Base-by-base conservation (phyloP, 2,329 filamentous ascomycete genomes). In the Talaromyces sp. region DNA sequence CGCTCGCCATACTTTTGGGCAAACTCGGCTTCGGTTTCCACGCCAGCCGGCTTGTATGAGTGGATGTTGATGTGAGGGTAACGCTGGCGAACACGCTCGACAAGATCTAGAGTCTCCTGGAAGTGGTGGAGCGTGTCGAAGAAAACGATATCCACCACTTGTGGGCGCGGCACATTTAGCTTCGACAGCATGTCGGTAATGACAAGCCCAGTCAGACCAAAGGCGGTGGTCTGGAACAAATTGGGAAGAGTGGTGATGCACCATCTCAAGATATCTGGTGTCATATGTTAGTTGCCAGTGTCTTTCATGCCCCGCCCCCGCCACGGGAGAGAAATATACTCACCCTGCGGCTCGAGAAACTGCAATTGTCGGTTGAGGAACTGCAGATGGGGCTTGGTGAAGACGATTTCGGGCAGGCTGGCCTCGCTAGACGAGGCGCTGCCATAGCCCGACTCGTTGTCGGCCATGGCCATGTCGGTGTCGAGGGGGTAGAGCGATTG, bases 311-410 rank as follows among this genome's bases (percentile, higher is more conserved):
- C 62, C 62, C 57, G 57, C 56, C 56, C 43, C 29, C 54, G 32
- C 26, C 9, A 52, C 14, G 24, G 59, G 55, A 54, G 43, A 61
- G 51, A 54, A 43, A 27, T 53, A 26, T 56, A 73, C 78, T 67
- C 72, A 85, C 84, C 84, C 77, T 93, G 83, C 63, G 95, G 91
- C 72, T 93, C 86, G 76, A 98, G 89, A 71, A 88, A 85, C 75
- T 95, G 90, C 68, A 99, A 81, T 77, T 96, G 91, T 65, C 86
- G 79, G 82, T 99, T 99, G 74, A 99, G 84, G 77, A 93, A 93
- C 70, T 90, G 88, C 67, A 98, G 82, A 76, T 99, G 93, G 64
- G 89, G 85, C 74, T 89, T 89, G 66, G 91, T 93, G 80, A 99
- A 91, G 76, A 88, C 86, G 69, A 98, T 83, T 63, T 90, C 85